phyloP scores from a whole-genome alignment of 768 basidiomycete genomes.

The Podaxis sp. region DNA sequence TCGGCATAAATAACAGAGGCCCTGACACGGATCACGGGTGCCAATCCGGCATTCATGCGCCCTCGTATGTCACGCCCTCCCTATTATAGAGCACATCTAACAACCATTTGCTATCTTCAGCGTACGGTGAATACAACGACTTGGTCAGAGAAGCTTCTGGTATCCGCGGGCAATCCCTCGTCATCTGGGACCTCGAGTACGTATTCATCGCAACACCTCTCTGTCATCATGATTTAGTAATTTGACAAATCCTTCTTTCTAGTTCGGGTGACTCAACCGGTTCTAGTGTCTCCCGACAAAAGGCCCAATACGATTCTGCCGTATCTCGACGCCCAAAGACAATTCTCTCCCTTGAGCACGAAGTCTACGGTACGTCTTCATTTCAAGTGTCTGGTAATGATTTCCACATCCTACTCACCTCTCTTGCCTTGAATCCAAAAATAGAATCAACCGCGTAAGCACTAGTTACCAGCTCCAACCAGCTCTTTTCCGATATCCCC shows the following conservation, averaged over 20 bases:
- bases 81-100: background rate
- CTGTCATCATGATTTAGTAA: background rate
- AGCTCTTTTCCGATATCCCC: too few species aligned
- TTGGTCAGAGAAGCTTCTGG: constrained; percentile 38
- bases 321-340: constrained; percentile 25
- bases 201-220: background rate
- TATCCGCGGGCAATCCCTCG: constrained; percentile 36
- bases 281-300: constrained; percentile 12
- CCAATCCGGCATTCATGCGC: constrained; percentile 46
- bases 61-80: constrained; percentile 33
- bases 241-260: background rate
- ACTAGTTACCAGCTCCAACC: background rate
- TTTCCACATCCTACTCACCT: background rate
- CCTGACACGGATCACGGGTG: constrained; percentile 40
- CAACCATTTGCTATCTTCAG: constrained; percentile 16
- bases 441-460: constrained; percentile 25
- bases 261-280: constrained; percentile 20
- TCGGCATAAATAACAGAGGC: constrained; percentile 30
- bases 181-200: constrained; percentile 42
- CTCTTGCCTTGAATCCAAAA: background rate
- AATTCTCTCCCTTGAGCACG: constrained; percentile 37
- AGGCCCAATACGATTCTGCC: constrained; percentile 14
- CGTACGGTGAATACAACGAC: constrained; percentile 48
- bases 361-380: constrained; percentile 25
- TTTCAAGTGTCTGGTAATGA: background rate